These are phyloP conservation scores for Suhomyces tanzawaensis DNA, from an alignment of 805 yeast species.

Conservation along the genomic window DNA sequence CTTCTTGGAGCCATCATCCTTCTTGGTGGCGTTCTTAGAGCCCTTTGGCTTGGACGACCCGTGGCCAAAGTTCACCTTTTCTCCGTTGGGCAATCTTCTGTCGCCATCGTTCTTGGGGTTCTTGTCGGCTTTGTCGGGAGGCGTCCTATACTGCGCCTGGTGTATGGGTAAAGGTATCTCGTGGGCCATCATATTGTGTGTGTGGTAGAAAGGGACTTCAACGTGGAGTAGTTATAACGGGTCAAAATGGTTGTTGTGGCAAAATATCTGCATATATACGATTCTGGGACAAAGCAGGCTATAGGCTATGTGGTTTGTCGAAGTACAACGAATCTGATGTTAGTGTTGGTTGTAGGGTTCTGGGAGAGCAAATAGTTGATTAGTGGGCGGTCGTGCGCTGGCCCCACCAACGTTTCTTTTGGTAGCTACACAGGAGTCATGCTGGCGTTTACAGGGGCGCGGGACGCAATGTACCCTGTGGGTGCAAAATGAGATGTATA, in stretches of 20 bases:
- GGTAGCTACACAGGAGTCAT: too few species aligned
- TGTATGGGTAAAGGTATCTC: conserved; percentile 30
- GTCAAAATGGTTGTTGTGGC: not conserved
- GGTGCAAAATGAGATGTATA: too few species aligned
- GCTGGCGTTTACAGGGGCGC: too few species aligned
- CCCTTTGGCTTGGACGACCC: conserved; percentile 11
- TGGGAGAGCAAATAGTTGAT: conserved; percentile 2
- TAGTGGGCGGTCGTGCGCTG: conserved; percentile 1
- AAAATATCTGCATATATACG: not conserved
- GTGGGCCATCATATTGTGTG: conserved; percentile 30
- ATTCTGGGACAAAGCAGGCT: not conserved
- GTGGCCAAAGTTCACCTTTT: conserved; percentile 29
- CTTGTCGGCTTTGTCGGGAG: conserved; percentile 5
- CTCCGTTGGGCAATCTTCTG: conserved; percentile 29
- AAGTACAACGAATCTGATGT: not conserved
- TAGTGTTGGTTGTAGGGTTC: too few species aligned
- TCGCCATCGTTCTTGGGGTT: conserved; percentile 9
- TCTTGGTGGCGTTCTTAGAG: conserved; percentile 1
- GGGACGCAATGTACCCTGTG: too few species aligned
- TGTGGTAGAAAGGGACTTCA: not conserved
- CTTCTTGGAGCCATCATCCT: conserved; percentile 7
- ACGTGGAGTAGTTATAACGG: not conserved
- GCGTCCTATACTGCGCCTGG: conserved; percentile 7
- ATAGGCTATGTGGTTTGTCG: not conserved
- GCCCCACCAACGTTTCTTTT: not conserved